Base-by-base conservation (phyloP, 352 stramenopile species). In the Stramenopiles sp. region DNA sequence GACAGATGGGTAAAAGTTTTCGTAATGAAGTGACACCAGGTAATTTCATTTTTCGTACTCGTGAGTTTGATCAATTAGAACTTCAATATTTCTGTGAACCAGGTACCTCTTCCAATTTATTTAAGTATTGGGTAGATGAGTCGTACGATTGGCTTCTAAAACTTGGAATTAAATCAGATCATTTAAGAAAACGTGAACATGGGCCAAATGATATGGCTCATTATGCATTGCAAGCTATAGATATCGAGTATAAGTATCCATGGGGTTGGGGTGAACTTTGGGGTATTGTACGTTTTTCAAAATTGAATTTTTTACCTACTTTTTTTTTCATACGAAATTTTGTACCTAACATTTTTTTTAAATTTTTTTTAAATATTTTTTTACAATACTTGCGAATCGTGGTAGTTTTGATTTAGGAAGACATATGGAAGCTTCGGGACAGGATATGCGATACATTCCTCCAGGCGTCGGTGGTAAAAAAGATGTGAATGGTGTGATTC, bases 11-110 rank as follows among this genome's bases (percentile, higher is more conserved):
- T 44, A 94, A 93, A 51, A 80, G 75, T 38, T 96, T 94, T 53
- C 66, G 81, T 12, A 96, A 96, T 48, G 81, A 96, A 58, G 93
- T 96, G 48, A 91, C 74, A 6, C 74, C 77, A 0, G 58, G 75
- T 3, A 83, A 93, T 43, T 94, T 92, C 48, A 61, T 96, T 38
- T 94, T 94, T 49, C 72, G 79, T 39, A 84, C 61, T 39, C 62
- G 78, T 22, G 81, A 96, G 60, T 96, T 96, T 49, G 77, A 94
- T 56, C 81, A 96, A 59, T 74, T 91, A 35, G 81, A 96, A 54
- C 63, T 79, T 22, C 63, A 79, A 53, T 77, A 72, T 43, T 79
- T 79, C 43, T 68, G 71, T 37, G 48, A 56, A 29, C 59, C 58
- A 4, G 61, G 56, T 20, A 61, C 71, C 39, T 55, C 67, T 38